Evolutionary conservation across 345 rosid genomes (phyloP), one percentile per base, ranked within the genome.

Genomic region (Litchi chinensis): DNA sequence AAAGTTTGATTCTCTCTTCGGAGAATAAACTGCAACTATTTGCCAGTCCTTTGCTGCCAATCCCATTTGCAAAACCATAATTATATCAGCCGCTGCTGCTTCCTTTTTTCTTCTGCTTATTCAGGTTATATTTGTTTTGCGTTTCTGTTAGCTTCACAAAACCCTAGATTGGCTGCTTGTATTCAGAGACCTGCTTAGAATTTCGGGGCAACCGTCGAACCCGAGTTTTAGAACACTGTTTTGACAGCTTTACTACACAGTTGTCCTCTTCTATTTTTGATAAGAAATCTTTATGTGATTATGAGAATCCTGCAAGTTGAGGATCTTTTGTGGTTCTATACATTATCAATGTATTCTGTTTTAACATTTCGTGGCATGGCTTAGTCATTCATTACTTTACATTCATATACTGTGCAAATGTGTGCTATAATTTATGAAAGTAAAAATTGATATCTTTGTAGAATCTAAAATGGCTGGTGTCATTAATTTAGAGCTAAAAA

Each of bases 21-120:
- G 50, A 11, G 66, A 4, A 21, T 3, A 5, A 48, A 44, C 40
- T 7, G 28, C 28, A 26, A 26, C 28, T 26, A 26, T 26, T 32
- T 32, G 1, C 19, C 16, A 26, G 37, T 32, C 3, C 37, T 32
- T 3, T 32, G 37, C 19, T 6, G 77, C 26, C 12, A 40, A 24
- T 74, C 69, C 40, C 21, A 63, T 16, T 74, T 12, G 40, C 43
- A 74, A 54, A 62, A 26, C 69, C 77, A 24, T 26, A 74, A 57
- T 0, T 15, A 32, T 32, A 32, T 32, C 37, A 2, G 59, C 59
- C 2, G n/a, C 59, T 41, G 44, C 77, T 32, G 37, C 37, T 32
- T 63, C 3, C 37, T 32, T 32, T 0, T 32, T 32, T 40, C 41
- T 41, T 39, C 56, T 57, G 28, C 24, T 74, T 26, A 64, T 44